These are phyloP conservation scores for Ascochyta clinopodiicola DNA, from an alignment of 2,329 filamentous ascomycete species.

Conservation along the genomic window DNA sequence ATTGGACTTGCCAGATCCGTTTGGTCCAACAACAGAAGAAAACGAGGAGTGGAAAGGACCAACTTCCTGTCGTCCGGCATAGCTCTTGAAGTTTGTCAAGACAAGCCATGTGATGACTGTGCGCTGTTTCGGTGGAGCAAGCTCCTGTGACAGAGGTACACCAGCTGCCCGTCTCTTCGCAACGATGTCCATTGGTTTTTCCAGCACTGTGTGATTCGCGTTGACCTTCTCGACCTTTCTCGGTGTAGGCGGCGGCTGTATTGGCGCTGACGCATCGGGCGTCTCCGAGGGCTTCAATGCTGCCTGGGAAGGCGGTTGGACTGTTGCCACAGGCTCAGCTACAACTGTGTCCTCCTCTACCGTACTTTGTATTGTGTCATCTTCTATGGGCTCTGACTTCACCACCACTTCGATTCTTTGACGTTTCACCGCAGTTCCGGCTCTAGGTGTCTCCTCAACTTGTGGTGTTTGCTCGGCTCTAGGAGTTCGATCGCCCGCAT, in stretches of 20 bases:
- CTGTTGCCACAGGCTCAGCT: slow-evolving; percentile 21
- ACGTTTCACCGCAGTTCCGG: slow-evolving; percentile 60
- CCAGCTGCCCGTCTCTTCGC: slow-evolving; percentile 78
- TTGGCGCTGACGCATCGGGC: slow-evolving; percentile 26
- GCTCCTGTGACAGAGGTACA: slow-evolving; percentile 70
- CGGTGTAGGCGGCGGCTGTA: slow-evolving; percentile 46
- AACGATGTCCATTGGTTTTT: slow-evolving; percentile 93
- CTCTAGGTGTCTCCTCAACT: slow-evolving; percentile 6
- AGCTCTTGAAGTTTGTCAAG: slow-evolving; percentile 98
- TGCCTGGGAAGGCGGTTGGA: slow-evolving; percentile 27
- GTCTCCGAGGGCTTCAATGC: slow-evolving; percentile 11
- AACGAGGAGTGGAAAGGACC: slow-evolving; percentile 97
- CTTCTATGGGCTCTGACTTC: slow-evolving; percentile 55
- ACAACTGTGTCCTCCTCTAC: slow-evolving; percentile 62
- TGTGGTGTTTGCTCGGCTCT: slow-evolving; percentile 6
- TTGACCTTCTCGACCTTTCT: slow-evolving; percentile 71
- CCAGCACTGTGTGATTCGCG: slow-evolving; percentile 77
- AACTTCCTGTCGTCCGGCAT: slow-evolving; percentile 92
- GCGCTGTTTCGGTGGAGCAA: slow-evolving; percentile 78
- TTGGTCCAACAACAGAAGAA: slow-evolving; percentile 96
- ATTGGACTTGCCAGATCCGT: slow-evolving; percentile 98
- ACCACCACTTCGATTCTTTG: slow-evolving; percentile 6
- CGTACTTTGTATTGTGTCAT: slow-evolving; percentile 62
- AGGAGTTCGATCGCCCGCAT: slow-evolving; percentile 10
- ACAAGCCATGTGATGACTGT: slow-evolving; percentile 93